phyloP scores from a whole-genome alignment of 768 basidiomycete species.

The Boletus rex-veris region DNA sequence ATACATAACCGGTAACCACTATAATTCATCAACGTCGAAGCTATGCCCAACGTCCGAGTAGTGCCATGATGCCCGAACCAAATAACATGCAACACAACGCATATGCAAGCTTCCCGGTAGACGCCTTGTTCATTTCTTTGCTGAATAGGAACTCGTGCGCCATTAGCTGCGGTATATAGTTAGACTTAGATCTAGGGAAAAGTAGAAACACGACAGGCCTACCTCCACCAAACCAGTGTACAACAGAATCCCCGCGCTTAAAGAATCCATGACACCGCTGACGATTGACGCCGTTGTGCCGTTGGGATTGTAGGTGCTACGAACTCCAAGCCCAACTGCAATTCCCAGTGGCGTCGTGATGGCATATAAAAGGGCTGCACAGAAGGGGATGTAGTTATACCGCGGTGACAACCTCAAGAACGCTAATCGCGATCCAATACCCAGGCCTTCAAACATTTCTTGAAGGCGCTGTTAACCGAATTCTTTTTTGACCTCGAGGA shows the following conservation, averaged over 20 bases:
- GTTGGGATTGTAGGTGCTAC: constrained; percentile 76
- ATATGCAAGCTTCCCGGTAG: constrained; percentile 63
- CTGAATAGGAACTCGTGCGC: constrained; percentile 96
- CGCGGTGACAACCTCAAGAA: constrained; percentile 56
- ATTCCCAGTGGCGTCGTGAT: constrained; percentile 86
- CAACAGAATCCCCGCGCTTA: constrained; percentile 84
- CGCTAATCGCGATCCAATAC: constrained; percentile 87
- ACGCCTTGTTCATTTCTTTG: constrained; percentile 75
- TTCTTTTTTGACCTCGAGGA: background rate
- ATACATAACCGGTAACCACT: too few species aligned
- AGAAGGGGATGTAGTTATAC: constrained; percentile 55
- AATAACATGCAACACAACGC: constrained; percentile 74
- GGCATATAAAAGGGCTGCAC: constrained; percentile 64
- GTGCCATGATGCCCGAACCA: constrained; percentile 86
- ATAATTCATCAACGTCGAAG: background rate
- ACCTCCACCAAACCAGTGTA: constrained; percentile 89
- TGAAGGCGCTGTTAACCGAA: constrained; percentile 2
- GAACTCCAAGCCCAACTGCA: constrained; percentile 75
- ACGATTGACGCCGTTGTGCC: constrained; percentile 75
- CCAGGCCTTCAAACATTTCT: constrained; percentile 95
- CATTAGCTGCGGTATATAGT: constrained; percentile 53
- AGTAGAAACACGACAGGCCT: background rate
- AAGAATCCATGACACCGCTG: constrained; percentile 79
- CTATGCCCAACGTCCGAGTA: constrained; percentile 88
- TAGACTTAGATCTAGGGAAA: background rate